A percentile compares a stretch with the other conserved stretches of the same genome.
Conservation (phyloP, 768 basidiomycete species). For the Punctularia strigosozonata region DNA sequence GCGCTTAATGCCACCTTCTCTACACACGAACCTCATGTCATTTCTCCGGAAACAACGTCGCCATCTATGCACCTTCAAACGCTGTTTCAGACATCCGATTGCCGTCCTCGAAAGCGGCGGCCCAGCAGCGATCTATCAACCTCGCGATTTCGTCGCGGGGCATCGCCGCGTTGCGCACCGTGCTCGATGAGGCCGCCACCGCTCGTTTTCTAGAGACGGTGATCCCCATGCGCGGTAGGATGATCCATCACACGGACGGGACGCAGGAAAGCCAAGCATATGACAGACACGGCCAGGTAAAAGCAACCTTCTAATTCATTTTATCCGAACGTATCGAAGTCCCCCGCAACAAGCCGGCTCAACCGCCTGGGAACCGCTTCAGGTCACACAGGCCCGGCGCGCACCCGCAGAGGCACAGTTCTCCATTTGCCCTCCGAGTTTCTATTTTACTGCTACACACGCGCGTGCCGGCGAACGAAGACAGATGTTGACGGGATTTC, state of each 20-base stretch:
- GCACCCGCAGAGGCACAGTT: no score
- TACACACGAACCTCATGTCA: constrained; percentile 4
- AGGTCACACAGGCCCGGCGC: no score
- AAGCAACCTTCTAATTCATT: constrained; percentile 15
- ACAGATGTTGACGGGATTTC: no score
- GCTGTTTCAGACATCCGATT: constrained; percentile 54
- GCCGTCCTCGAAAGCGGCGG: constrained; percentile 49
- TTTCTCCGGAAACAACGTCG: no score
- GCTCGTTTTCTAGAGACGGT: constrained; percentile 62
- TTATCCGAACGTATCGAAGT: constrained; percentile 2
- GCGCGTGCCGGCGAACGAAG: no score
- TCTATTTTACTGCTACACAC: no score
- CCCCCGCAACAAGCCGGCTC: no score
- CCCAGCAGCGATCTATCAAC: constrained; percentile 86
- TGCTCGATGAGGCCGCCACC: constrained; percentile 63
- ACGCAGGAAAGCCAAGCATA: constrained; percentile 75
- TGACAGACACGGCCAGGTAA: constrained; percentile 80
- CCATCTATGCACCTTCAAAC: no score
- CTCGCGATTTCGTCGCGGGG: constrained; percentile 91
- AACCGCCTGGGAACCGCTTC: no score
- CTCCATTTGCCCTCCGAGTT: no score
- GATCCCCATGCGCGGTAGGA: constrained; percentile 91
- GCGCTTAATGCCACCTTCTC: constrained; percentile 1
- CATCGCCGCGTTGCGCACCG: constrained; percentile 72
- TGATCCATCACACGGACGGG: constrained; percentile 78